Base-by-base conservation (phyloP, 768 basidiomycete species). In the Lyophyllum shimeji region DNA sequence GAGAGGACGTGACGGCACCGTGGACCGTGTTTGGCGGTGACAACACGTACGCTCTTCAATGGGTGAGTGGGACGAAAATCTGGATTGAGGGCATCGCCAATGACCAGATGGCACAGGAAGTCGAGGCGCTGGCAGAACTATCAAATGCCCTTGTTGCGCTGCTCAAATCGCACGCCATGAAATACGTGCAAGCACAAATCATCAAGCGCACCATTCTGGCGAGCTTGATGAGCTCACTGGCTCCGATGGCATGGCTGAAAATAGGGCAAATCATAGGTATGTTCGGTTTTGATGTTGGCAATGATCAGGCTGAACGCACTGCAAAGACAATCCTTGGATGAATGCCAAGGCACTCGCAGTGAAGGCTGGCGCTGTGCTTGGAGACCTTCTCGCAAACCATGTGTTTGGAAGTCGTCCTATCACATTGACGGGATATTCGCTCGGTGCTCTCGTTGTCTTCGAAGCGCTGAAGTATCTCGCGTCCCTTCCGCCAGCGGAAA, bases 311-410 rank as follows among this genome's bases (percentile, higher is more conserved):
- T 18, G 20, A 15, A 51, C 39, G 50, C 18, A 24, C 50, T 29
- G 4, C n/a, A 37, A 44, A 46, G 82, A 84, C 67, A 84, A 84
- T 63, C 82, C 82, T 1, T 84, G 82, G 82, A 79, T 79, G 77
- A 81, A 81, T 61, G 74, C 81, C 11, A 75, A 71, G 56, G 75
- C 80, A n/a, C 71, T 78, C 15, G 80, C 81, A 1, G 58, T 73
- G 52, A 83, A 83, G 62, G 73, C 82, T 18, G 83, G 83, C 13
- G 76, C 72, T 12, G 82, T 85, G 17, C 67, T 85, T 40, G 82
- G 78, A 20, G 78, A 76, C 29, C 72, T 83, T 20, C 71, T 84
- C 17, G 69, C 71, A 7, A 71, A 80, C 50, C 75, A 77, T 34
- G 78, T 77, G 11, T 79, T 84, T 55, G 83, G 82, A 24, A 78